Conservation (phyloP, 2,329 filamentous ascomycete genomes). For the Rosellinia necatrix region DNA sequence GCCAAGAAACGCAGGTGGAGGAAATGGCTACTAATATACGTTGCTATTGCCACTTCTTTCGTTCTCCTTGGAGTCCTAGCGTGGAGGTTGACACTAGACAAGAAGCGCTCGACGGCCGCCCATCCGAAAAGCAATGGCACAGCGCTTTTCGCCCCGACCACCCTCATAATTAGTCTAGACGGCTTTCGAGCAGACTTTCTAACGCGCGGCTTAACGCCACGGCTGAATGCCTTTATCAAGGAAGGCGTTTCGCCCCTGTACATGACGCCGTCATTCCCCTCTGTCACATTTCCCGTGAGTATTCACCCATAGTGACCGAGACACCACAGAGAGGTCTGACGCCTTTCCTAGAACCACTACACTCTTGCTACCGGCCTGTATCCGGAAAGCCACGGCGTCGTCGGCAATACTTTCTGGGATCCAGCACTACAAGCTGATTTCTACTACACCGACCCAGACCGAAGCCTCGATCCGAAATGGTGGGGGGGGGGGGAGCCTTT, state of each 20-base stretch:
- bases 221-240: slow-evolving; percentile 75
- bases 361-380: slow-evolving; percentile 91
- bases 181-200: slow-evolving; percentile 96
- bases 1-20: slow-evolving; percentile 58
- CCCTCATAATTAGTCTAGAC: slow-evolving; percentile 90
- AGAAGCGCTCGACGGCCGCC: slow-evolving; percentile 41
- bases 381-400: slow-evolving; percentile 89
- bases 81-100: slow-evolving; percentile 61
- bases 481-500: slow-evolving; percentile 90
- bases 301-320: slow-evolving; percentile 22
- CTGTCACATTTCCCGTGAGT: slow-evolving; percentile 80
- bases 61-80: slow-evolving; percentile 60
- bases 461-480: slow-evolving; percentile 86
- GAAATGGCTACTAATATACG: slow-evolving; percentile 59
- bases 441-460: slow-evolving; percentile 77
- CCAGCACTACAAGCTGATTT: slow-evolving; percentile 77
- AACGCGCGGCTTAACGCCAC: slow-evolving; percentile 79
- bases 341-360: slow-evolving; percentile 70
- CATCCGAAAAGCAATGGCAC: slow-evolving; percentile 76
- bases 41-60: slow-evolving; percentile 57
- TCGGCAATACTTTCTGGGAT: slow-evolving; percentile 96
- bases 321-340: slow-evolving; percentile 21
- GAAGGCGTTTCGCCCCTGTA: slow-evolving; percentile 88
- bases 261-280: slow-evolving; percentile 94
- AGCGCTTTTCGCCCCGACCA: slow-evolving; percentile 86